Evolutionary conservation across 495 filamentous ascomycete species (phyloP), one percentile per base, ranked within the genome.

Genomic region (Staphylotrichum tortipilum): DNA sequence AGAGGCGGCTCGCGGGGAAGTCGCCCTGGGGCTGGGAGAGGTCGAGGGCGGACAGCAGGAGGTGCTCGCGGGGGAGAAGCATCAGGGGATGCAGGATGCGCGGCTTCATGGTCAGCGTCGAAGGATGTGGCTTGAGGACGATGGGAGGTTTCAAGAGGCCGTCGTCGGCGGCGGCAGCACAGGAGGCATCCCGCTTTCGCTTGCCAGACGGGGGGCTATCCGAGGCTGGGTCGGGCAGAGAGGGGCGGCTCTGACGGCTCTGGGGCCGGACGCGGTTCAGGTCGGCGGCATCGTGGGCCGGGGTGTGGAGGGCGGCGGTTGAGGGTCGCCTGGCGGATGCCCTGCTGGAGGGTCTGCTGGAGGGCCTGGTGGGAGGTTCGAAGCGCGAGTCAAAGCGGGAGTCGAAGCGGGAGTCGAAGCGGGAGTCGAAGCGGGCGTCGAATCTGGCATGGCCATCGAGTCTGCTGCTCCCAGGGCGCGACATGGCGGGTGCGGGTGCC

Each of bases 1-100:
- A 85, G 19, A 76, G 63, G 19, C 76, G 72, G 4, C 77, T 72
- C 11, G 73, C 64, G 5, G 78, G 68, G 23, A 80, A 65, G 31
- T 65, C 66, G 44, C 70, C 74, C 28, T 76, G 66, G 7, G 77
- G 73, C 8, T 74, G 65, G 28, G 66, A 58, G 19, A 78, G 69
- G 49, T 85, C 83, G 26, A 85, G 73, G 58, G 73, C 78, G 2
- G 78, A 77, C 22, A 87, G 61, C 6, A 78, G 77, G 4, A 87
- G 59, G 44, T 71, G 64, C 28, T 78, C 75, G 53, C 82, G 81
- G 17, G 81, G 79, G 0, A 87, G 62, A 17, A 80, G 65, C 53
- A 80, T 72, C 41, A 85, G 65, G 6, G 82, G 82, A 35, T 78
- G 69, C 24, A 85, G 68, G 35, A 74, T 73, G 37, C 79, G 74